Evolutionary conservation across 306 rosid species (phyloP).

Genomic region (Cicer judaicum): DNA sequence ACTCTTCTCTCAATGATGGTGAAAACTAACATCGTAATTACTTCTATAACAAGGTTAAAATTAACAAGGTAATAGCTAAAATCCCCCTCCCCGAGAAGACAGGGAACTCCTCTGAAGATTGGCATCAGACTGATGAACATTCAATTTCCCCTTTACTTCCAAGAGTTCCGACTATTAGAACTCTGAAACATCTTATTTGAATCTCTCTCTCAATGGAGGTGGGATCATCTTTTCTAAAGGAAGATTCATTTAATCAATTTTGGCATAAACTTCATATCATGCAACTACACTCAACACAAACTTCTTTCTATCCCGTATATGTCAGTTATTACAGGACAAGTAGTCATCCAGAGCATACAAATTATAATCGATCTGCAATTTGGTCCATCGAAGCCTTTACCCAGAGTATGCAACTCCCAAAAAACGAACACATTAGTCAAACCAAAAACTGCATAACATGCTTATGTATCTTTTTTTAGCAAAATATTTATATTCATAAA

Average conservation of each 20-base stretch:
- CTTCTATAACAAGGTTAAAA: neutral
- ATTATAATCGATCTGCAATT: neutral
- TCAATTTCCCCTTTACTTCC: constrained; percentile 6
- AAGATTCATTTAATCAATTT: constrained; percentile 20
- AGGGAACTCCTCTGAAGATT: neutral
- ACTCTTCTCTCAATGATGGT: neutral
- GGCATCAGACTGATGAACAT: constrained; percentile 8
- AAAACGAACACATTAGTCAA: neutral
- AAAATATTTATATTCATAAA: too few species aligned
- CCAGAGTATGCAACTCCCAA: neutral
- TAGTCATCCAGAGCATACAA: neutral
- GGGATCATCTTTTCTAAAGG: neutral
- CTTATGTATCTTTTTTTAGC: neutral
- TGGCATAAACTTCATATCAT: constrained; percentile 12
- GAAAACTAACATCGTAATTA: neutral
- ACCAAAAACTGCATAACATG: neutral
- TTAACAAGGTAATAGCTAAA: neutral
- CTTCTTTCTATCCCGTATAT: neutral
- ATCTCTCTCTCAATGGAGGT: constrained; percentile 1
- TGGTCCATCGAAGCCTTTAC: neutral
- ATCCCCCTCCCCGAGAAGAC: neutral
- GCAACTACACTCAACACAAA: constrained; percentile 11
- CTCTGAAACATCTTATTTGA: constrained; percentile 1
- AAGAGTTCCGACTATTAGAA: neutral
- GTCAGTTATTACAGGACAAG: neutral